A percentile compares a stretch with the other conserved stretches of the same genome.
These are phyloP conservation scores for Gorgonomyces haynaldii DNA, from an alignment of 192 early-diverging fungal species.

Conservation along the genomic window DNA sequence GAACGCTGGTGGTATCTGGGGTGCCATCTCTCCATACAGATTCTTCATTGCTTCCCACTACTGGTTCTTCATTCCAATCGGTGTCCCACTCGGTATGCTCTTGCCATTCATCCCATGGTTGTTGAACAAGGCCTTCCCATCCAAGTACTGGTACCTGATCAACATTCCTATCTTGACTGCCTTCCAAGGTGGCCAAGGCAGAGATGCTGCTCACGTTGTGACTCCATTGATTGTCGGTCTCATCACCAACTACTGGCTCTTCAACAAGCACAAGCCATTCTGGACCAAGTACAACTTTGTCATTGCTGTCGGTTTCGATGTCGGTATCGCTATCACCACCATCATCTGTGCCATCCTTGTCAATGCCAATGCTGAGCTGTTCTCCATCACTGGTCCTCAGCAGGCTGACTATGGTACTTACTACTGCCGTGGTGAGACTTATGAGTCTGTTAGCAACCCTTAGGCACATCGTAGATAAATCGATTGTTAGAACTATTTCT, in stretches of 20 bases:
- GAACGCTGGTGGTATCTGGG: constrained; percentile 63
- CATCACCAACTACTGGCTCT: constrained; percentile 27
- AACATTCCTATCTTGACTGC: constrained; percentile 16
- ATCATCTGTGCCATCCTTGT: too few relatives aligned
- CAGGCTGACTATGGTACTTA: too few relatives aligned
- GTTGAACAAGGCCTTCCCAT: constrained; percentile 32
- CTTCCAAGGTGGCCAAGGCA: background rate
- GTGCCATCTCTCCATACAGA: constrained; percentile 51
- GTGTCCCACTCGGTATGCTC: constrained; percentile 15
- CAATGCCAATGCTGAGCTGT: too few relatives aligned
- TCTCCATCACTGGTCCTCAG: too few relatives aligned
- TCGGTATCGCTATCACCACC: background rate
- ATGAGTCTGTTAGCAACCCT: too few relatives aligned
- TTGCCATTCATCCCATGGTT: constrained; percentile 23
- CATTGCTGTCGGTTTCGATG: constrained; percentile 33
- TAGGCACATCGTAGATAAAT: too few relatives aligned
- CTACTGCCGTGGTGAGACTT: too few relatives aligned
- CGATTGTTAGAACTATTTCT: too few relatives aligned
- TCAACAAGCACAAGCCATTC: constrained; percentile 38
- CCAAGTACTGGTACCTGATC: constrained; percentile 17
- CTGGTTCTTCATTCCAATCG: constrained; percentile 9
- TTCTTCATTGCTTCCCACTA: constrained; percentile 18
- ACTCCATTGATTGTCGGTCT: constrained; percentile 4
- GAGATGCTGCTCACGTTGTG: constrained; percentile 12
- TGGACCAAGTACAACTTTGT: constrained; percentile 52